phyloP scores from a whole-genome alignment of 306 rosid genomes.

The Potentilla sterilis region DNA sequence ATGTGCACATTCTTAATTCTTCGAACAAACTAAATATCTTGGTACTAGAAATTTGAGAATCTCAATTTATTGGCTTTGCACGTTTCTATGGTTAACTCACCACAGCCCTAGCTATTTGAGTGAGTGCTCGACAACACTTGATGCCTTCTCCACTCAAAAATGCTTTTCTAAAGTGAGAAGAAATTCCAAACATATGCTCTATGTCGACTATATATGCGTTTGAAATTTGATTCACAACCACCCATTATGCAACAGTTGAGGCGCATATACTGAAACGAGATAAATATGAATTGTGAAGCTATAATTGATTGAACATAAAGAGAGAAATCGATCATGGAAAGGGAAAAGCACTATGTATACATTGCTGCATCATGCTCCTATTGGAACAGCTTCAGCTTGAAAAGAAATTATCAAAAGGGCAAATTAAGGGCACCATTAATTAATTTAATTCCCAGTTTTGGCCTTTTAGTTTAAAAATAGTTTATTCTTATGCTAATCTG shows the following conservation, averaged over 20 bases:
- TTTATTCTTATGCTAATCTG: too few species aligned
- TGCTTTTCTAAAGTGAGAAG: neutral
- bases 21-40: neutral
- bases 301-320: too few species aligned
- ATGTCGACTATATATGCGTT: neutral
- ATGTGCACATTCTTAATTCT: neutral
- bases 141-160: slow-evolving; percentile 31
- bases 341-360: too few species aligned
- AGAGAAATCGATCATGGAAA: too few species aligned
- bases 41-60: neutral
- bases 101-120: neutral
- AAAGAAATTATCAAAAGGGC: too few species aligned
- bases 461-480: too few species aligned
- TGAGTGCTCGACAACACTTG: slow-evolving; percentile 17
- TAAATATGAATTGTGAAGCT: neutral
- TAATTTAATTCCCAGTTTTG: too few species aligned
- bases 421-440: too few species aligned
- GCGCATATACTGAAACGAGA: too few species aligned
- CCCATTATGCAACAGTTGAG: neutral
- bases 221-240: neutral
- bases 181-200: neutral
- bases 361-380: neutral
- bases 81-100: neutral
- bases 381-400: neutral
- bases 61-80: neutral